A percentile compares a stretch with the other conserved stretches of the same genome.
These are phyloP conservation scores for Lolium rigidum DNA, from an alignment of 176 grass and related monocot genomes.

Conservation along the genomic window DNA sequence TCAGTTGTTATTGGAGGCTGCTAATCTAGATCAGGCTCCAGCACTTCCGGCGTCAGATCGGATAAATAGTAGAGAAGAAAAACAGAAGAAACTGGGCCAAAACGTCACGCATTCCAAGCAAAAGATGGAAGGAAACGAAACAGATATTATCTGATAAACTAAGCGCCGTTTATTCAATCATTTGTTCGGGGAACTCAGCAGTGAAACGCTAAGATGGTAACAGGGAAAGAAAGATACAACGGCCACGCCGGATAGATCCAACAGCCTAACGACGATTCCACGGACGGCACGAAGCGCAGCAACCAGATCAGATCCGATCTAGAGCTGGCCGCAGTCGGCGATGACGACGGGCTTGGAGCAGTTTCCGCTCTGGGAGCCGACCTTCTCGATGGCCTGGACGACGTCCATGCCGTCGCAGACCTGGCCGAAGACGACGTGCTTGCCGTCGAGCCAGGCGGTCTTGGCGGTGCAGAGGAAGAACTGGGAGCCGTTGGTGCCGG, in stretches of 20 bases:
- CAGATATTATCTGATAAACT: not conserved
- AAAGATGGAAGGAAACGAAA: not conserved
- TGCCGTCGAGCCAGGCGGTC: conserved; percentile 59
- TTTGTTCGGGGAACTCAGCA: not conserved
- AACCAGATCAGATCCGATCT: not conserved
- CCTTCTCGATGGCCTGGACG: conserved; percentile 53
- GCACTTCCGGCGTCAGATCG: too few relatives aligned
- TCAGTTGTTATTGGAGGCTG: too few relatives aligned
- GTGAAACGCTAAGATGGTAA: not conserved
- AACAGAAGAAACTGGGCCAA: too few relatives aligned
- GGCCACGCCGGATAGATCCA: not conserved
- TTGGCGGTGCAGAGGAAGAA: conserved; percentile 82
- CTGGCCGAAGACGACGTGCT: conserved; percentile 71
- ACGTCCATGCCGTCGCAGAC: conserved; percentile 61
- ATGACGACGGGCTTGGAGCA: conserved; percentile 48
- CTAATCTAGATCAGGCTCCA: too few relatives aligned
- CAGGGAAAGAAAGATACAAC: not conserved
- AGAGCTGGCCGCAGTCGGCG: conserved; percentile 72
- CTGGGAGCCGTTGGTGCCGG: conserved; percentile 81
- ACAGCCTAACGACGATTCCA: not conserved
- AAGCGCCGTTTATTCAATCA: not conserved
- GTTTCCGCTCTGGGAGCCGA: conserved; percentile 39
- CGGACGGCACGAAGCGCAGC: not conserved
- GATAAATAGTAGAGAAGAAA: too few relatives aligned
- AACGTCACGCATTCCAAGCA: too few relatives aligned